These are phyloP conservation scores for Elaeis oleifera DNA, from an alignment of 202 grass and related monocot species.

Conservation along the genomic window DNA sequence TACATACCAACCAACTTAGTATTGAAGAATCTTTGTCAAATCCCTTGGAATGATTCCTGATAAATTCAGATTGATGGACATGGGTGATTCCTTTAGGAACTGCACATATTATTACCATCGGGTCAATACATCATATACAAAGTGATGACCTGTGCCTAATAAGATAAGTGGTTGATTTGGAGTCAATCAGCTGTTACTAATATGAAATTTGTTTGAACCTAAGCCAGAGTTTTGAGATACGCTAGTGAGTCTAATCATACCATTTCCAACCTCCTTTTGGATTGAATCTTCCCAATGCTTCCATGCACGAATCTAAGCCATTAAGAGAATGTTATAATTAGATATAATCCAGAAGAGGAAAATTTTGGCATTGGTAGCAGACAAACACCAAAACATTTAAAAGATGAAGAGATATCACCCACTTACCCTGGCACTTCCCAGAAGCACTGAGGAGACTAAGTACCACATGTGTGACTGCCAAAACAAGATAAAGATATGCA, in stretches of 20 bases:
- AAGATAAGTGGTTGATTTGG: too few species aligned
- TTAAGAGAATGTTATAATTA: neutral
- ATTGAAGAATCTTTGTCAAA: slow-evolving; percentile 34
- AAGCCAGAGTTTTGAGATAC: too few species aligned
- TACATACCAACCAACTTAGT: slow-evolving; percentile 54
- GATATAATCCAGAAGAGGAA: neutral
- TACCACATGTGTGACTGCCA: slow-evolving; percentile 67
- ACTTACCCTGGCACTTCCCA: slow-evolving; percentile 58
- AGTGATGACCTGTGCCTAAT: too few species aligned
- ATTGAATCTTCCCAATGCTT: slow-evolving; percentile 57
- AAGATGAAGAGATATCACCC: neutral
- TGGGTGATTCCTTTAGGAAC: slow-evolving; percentile 34
- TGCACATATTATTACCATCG: slow-evolving; percentile 20
- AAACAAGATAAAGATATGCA: slow-evolving; percentile 80
- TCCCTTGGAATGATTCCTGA: slow-evolving; percentile 41
- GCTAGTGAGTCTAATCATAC: slow-evolving; percentile 16
- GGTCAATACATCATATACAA: too few species aligned
- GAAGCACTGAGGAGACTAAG: slow-evolving; percentile 56
- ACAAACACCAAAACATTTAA: too few species aligned
- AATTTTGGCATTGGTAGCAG: slow-evolving; percentile 2
- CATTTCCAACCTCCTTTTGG: slow-evolving; percentile 24
- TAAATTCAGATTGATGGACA: slow-evolving; percentile 56
- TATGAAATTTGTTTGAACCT: too few species aligned
- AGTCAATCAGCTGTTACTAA: too few species aligned
- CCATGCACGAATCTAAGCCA: slow-evolving; percentile 59